Percentiles rank a stretch among this genome's conserved stretches.
phyloP scores from a whole-genome alignment of 2,329 filamentous ascomycete species.

The Colletotrichum horii region DNA sequence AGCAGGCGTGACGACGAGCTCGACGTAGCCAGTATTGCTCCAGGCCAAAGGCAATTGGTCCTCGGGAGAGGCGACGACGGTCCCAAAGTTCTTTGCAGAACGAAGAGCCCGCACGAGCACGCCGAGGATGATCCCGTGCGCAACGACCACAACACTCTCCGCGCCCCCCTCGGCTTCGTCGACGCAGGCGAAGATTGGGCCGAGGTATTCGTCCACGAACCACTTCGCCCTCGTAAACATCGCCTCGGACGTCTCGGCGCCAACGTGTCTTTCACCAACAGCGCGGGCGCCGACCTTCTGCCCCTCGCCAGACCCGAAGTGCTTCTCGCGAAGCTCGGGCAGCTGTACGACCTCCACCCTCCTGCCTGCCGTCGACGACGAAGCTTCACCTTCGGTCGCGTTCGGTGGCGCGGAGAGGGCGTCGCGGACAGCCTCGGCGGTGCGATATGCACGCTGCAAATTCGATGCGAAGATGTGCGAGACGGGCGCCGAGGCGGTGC shows the following conservation, averaged over 20 bases:
- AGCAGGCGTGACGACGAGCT: slow-evolving; percentile 25
- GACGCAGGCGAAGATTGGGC: slow-evolving; percentile 49
- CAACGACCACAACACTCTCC: slow-evolving; percentile 67
- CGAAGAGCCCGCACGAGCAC: slow-evolving; percentile 65
- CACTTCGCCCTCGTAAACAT: slow-evolving; percentile 68
- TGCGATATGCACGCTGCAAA: slow-evolving; percentile 74
- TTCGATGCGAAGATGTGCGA: slow-evolving; percentile 80
- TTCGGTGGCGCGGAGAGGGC: slow-evolving; percentile 47
- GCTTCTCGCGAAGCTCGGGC: slow-evolving; percentile 69
- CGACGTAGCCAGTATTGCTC: slow-evolving; percentile 59
- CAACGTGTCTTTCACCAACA: slow-evolving; percentile 37
- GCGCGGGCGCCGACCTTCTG: slow-evolving; percentile 51
- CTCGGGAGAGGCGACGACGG: slow-evolving; percentile 18
- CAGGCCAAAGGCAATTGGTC: slow-evolving; percentile 41
- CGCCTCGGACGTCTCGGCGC: slow-evolving; percentile 70
- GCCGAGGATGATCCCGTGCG: slow-evolving; percentile 83
- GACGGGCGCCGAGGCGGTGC: slow-evolving; percentile 38
- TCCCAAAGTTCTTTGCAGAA: slow-evolving; percentile 20
- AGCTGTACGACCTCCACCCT: slow-evolving; percentile 43
- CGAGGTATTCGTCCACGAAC: slow-evolving; percentile 71
- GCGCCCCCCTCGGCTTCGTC: slow-evolving; percentile 15
- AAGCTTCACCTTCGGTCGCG: neutral
- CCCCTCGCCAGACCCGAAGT: slow-evolving; percentile 77
- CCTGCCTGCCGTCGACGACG: neutral
- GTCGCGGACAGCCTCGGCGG: slow-evolving; percentile 69